Evolutionary conservation across 176 grass and related monocot genomes (phyloP), one percentile per base, ranked within the genome.

Genomic region (Leersia perrieri): DNA sequence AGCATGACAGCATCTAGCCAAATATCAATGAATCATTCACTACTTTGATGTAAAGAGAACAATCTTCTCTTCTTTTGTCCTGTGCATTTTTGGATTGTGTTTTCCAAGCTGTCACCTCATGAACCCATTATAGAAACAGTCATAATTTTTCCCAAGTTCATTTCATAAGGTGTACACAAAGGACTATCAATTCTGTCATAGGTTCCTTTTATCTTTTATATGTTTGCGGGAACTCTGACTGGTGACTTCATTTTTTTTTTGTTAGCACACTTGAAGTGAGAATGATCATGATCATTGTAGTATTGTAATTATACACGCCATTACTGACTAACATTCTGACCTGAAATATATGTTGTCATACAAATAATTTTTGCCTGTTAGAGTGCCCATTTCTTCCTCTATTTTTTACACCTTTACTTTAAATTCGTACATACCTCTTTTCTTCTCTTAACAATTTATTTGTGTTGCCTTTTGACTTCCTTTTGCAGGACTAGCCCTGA

Each of bases 401-500:
- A 39, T 4, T 70, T 13, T 47, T 49, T 64, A 33, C 5, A 40
- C 26, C 8, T 73, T 78, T 11, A 11, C 11, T 36, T 31, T 15
- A 31, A 29, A n/a, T 1, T 77, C 11, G 27, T 29, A n/a, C n/a
- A 55, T 71, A 78, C 5, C 35, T 67, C 7, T 18, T 14, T 49
- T 63, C 71, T 74, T 45, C 13, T 1, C 61, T 68, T n/a, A 80
- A 80, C 45, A 57, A 64, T 25, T 26, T 60, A 3, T 25, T 68
- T 27, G 67, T 67, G 64, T 82, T 27, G 34, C 66, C 66, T 76
- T 91, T 72, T 67, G n/a, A 82, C 44, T 75, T 80, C 60, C 75
- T 84, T 64, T 89, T 76, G 66, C 84, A 94, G 92, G 86, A 94
- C 88, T 57, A 95, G 90, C 85, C 75, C 90, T 72, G 92, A 95